These are phyloP conservation scores for Phytophthora pisi DNA, from an alignment of 352 stramenopile species.

Conservation along the genomic window DNA sequence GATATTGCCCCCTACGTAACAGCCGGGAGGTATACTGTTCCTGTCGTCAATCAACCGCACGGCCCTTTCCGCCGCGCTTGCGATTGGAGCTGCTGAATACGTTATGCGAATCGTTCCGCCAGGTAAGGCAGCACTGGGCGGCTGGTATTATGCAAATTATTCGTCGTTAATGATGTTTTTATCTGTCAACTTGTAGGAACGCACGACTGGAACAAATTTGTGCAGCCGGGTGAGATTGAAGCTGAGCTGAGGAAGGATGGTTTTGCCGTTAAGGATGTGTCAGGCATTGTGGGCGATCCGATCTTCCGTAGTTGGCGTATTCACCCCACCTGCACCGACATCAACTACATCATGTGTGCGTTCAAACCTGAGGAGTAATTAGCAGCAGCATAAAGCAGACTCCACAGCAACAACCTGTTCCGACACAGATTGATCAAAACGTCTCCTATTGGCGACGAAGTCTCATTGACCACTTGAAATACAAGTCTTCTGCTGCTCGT, in stretches of 20 bases:
- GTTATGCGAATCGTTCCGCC: slow-evolving; percentile 74
- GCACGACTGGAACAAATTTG: slow-evolving; percentile 88
- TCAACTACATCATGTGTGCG: slow-evolving; percentile 89
- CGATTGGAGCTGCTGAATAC: slow-evolving; percentile 81
- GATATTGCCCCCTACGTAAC: slow-evolving; percentile 1
- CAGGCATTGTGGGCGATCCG: slow-evolving; percentile 79
- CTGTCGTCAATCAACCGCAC: slow-evolving; percentile 89
- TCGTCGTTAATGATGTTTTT: neutral
- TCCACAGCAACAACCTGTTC: slow-evolving; percentile 3
- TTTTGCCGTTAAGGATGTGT: slow-evolving; percentile 69
- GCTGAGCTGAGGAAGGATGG: slow-evolving; percentile 62
- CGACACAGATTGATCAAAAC: slow-evolving; percentile 1
- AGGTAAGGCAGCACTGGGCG: slow-evolving; percentile 25
- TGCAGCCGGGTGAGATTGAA: slow-evolving; percentile 72
- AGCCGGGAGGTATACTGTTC: slow-evolving; percentile 81
- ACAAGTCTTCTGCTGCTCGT: slow-evolving; percentile 3
- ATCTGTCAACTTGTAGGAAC: slow-evolving; percentile 43
- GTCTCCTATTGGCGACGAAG: neutral
- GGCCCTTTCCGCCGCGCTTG: slow-evolving; percentile 61
- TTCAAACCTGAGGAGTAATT: slow-evolving; percentile 53
- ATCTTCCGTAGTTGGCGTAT: slow-evolving; percentile 78
- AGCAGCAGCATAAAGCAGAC: slow-evolving; percentile 5
- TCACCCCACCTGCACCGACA: slow-evolving; percentile 67
- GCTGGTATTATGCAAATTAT: neutral
- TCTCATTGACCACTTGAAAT: slow-evolving; percentile 1